Evolutionary conservation across 805 yeast species (phyloP).

Genomic region (Candida golubevii): DNA sequence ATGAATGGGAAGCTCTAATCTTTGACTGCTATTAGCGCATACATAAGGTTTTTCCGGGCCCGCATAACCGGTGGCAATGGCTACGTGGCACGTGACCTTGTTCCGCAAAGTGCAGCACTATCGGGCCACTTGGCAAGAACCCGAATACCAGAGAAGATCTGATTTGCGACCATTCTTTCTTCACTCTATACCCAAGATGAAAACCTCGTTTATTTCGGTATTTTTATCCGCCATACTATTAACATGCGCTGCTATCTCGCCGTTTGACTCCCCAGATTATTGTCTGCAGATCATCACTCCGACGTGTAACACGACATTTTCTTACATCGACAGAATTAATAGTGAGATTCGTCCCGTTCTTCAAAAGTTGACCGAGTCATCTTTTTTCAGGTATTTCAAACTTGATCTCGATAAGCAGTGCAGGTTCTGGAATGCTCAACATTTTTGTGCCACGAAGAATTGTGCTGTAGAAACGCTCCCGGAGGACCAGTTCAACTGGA

Average conservation of each 20-base stretch:
- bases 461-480: conserved; percentile 79
- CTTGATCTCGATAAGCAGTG: conserved; percentile 79
- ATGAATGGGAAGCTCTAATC: too few relatives aligned
- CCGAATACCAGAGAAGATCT: too few relatives aligned
- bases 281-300: conserved; percentile 43
- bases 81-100: conserved; percentile 4
- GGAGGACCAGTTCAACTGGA: conserved; percentile 64
- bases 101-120: conserved; percentile 6
- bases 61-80: conserved; percentile 1
- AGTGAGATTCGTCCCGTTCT: conserved; percentile 43
- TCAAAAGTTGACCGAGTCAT: conserved; percentile 57
- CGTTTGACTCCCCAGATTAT: conserved; percentile 41
- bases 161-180: background rate
- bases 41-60: too few relatives aligned
- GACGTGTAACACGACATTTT: conserved; percentile 42
- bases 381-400: conserved; percentile 85
- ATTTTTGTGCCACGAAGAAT: conserved; percentile 79
- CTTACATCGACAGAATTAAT: conserved; percentile 39
- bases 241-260: conserved; percentile 18
- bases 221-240: conserved; percentile 5
- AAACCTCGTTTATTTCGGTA: conserved; percentile 2
- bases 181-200: conserved; percentile 3
- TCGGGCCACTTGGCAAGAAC: conserved; percentile 5
- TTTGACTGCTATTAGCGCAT: too few relatives aligned
- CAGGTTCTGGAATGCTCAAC: conserved; percentile 80